Evolutionary conservation across 257 asterid species (phyloP), one percentile per base, ranked within the genome.

Genomic region (Solanum etuberosum): DNA sequence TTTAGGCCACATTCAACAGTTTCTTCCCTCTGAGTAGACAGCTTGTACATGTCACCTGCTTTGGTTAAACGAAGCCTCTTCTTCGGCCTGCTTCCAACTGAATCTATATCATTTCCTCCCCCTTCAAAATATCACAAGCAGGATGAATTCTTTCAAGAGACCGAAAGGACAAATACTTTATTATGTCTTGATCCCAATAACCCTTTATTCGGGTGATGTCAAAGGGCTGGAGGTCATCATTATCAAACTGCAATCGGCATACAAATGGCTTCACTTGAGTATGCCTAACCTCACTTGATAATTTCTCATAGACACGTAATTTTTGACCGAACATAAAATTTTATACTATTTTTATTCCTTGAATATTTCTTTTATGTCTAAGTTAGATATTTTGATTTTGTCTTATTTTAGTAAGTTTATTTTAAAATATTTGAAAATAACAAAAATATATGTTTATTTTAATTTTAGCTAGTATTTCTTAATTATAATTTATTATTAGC

Each of bases 211-310:
- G 87, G 10, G 98, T 95, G 29, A 96, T 89, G 76, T 95, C 97
- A 88, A 91, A 94, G 15, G 96, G 94, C 91, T 89, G 89, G 87
- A 94, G 86, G 51, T 92, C 95, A 87, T 92, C 96, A 37, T 90
- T 93, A 82, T 94, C 97, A 85, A 92, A 96, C 90, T 78, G 95
- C 92, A 92, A 92, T 90, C 74, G 90, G 94, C 99, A 96, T 89
- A 96, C 90, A 87, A 94, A 95, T 63, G 95, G 98, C 89, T 61
- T 89, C 90, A 92, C 83, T 51, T 90, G 93, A 67, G 89, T 70
- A 46, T 38, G 88, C 77, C 86, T 83, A 73, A 94, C 92, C 91
- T 85, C 93, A 12, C 70, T 90, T 68, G 82, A n/a, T 85, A 87
- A 86, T 85, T 82, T 92, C 87, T 93, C 92, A 89, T 93, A 96